A percentile compares a stretch with the other conserved stretches of the same genome.
phyloP scores from a whole-genome alignment of 2,329 filamentous ascomycete genomes.

The Aspergillus unguis region DNA sequence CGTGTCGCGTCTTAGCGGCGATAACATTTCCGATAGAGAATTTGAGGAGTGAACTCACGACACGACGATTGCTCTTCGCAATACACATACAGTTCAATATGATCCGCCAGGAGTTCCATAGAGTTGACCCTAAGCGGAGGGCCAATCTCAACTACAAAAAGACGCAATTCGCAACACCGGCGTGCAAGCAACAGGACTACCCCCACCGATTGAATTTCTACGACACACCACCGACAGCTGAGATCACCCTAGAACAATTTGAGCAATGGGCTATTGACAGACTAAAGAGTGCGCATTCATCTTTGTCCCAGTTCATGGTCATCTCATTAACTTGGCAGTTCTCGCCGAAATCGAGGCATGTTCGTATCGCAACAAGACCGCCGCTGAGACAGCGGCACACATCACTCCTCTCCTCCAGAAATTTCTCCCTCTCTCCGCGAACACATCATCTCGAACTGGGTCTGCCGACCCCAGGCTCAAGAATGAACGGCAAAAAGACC shows the following conservation, averaged over 20 bases:
- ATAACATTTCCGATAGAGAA: background rate
- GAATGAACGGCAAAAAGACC: slow-evolving; percentile 83
- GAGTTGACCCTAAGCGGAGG: slow-evolving; percentile 66
- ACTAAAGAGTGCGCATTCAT: slow-evolving; percentile 61
- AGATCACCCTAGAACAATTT: slow-evolving; percentile 95
- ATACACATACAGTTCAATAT: slow-evolving; percentile 27
- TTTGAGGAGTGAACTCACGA: background rate
- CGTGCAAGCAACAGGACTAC: slow-evolving; percentile 76
- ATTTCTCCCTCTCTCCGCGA: slow-evolving; percentile 75
- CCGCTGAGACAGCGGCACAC: slow-evolving; percentile 75
- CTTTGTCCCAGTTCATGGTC: background rate
- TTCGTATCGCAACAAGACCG: slow-evolving; percentile 85
- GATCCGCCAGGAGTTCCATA: slow-evolving; percentile 43
- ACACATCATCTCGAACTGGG: slow-evolving; percentile 59
- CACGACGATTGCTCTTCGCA: background rate
- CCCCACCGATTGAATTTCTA: slow-evolving; percentile 91
- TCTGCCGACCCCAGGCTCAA: slow-evolving; percentile 53
- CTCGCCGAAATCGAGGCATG: slow-evolving; percentile 71
- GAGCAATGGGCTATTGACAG: slow-evolving; percentile 98
- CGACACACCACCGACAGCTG: slow-evolving; percentile 77
- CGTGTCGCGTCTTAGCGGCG: slow-evolving; percentile 7
- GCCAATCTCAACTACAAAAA: slow-evolving; percentile 75
- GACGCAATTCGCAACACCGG: slow-evolving; percentile 76
- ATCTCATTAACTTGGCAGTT: slow-evolving; percentile 23
- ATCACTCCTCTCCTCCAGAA: slow-evolving; percentile 87